A percentile compares a stretch with the other conserved stretches of the same genome.
Evolutionary conservation across 495 filamentous ascomycete species (phyloP).

Genomic region (Neurospora sublineolata): DNA sequence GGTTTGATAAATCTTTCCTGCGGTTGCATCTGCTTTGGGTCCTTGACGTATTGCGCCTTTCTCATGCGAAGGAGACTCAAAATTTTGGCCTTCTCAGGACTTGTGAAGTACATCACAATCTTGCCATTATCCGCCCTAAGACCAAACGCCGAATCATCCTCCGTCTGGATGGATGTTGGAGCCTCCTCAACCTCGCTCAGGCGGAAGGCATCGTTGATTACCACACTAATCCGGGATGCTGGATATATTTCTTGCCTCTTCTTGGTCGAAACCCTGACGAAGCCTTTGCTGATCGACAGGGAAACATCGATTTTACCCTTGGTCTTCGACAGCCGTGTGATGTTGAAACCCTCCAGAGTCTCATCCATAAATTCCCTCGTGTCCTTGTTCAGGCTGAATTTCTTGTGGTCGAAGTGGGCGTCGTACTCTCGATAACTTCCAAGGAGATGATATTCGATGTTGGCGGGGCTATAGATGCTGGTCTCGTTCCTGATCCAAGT

Average conservation of each 20-base stretch:
- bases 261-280: constrained; percentile 55
- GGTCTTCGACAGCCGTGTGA: constrained; percentile 51
- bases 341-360: constrained; percentile 50
- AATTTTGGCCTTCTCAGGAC: constrained; percentile 47
- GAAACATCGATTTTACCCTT: constrained; percentile 55
- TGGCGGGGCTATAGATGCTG: constrained; percentile 44
- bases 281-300: constrained; percentile 53
- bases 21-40: constrained; percentile 42
- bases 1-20: constrained; percentile 51
- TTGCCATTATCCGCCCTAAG: constrained; percentile 55
- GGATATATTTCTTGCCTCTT: constrained; percentile 55
- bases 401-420: constrained; percentile 50
- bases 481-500: constrained; percentile 42
- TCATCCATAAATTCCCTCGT: constrained; percentile 55
- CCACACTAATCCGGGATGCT: constrained; percentile 43
- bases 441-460: constrained; percentile 51
- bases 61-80: constrained; percentile 47
- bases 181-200: constrained; percentile 53
- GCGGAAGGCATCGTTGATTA: constrained; percentile 56
- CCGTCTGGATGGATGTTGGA: constrained; percentile 46
- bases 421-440: constrained; percentile 50
- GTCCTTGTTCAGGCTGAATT: constrained; percentile 53
- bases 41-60: constrained; percentile 49
- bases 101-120: constrained; percentile 56
- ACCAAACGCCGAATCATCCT: constrained; percentile 57